These are phyloP conservation scores for Nadsonia commutata DNA, from an alignment of 1,139 yeast genomes.

Conservation along the genomic window DNA sequence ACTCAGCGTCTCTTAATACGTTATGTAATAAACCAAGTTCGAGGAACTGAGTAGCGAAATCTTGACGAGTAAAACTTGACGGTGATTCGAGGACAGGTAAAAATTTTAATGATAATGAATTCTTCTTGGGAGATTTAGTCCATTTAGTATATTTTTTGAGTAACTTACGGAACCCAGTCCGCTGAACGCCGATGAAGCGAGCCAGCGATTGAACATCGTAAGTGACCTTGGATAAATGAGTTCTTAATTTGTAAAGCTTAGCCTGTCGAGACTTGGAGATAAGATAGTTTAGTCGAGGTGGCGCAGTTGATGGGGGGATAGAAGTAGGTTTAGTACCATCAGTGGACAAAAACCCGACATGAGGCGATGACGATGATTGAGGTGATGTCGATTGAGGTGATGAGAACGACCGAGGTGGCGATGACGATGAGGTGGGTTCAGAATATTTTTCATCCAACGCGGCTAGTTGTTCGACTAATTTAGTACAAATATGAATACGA, in stretches of 20 bases:
- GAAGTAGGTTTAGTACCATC: constrained; percentile 2
- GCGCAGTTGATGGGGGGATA: not conserved
- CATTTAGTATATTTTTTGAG: constrained; percentile 68
- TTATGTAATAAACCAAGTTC: constrained; percentile 49
- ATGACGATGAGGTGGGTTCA: no score
- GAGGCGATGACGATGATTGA: no score
- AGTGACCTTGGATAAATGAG: constrained; percentile 33
- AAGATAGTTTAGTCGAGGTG: constrained; percentile 1
- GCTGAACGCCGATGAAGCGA: constrained; percentile 63
- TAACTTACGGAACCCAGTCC: constrained; percentile 67
- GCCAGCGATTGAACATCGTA: constrained; percentile 53
- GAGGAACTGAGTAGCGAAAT: constrained; percentile 47
- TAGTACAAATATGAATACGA: constrained; percentile 27
- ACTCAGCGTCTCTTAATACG: constrained; percentile 25
- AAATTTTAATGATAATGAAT: constrained; percentile 19
- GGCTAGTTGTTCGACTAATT: constrained; percentile 23
- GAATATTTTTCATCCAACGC: constrained; percentile 10
- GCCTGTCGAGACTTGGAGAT: constrained; percentile 17
- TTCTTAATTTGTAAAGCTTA: constrained; percentile 18
- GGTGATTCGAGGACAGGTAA: constrained; percentile 23
- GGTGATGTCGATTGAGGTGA: no score
- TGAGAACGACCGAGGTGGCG: no score
- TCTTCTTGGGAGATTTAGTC: constrained; percentile 22
- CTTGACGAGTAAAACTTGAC: constrained; percentile 48
- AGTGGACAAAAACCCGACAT: no score